Evolutionary conservation across 208 protist genomes (phyloP), one percentile per base, ranked within the genome.

Genomic region (Kentomonas sorsogonicus): DNA sequence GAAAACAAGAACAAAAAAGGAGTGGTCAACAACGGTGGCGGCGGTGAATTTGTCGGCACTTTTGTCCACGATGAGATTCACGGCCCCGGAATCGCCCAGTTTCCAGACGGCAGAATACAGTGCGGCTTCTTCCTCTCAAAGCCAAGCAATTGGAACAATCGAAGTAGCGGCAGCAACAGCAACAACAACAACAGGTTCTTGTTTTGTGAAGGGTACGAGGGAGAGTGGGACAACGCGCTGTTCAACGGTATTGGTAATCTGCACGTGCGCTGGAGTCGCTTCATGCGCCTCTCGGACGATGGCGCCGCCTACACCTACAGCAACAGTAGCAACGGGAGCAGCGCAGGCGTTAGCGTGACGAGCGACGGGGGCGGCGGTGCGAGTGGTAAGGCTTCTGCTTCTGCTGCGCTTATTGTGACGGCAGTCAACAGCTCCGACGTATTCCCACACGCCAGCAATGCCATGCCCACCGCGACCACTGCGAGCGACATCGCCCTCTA

Each of bases 201-300:
- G 6, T 80, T 95, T 53, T 60, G 85, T 1, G 80, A 91, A 36
- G 89, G 89, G 33, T 95, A 95, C 67, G 79, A 86, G 33, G 89
- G 89, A 9, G 89, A 92, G 63, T 95, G 89, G 86, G 77, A 93
- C 62, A 78, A 80, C 1, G 30, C 40, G 27, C 43, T 40, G 25
- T 77, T 93, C 52, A 73, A 91, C 56, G 89, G 89, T 43, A 70
- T 93, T 26, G 85, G 89, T 6, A 69, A 61, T 23, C 46, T 93
- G 20, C 67, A 55, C 11, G 48, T 86, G 2, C 61, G 66, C 6
- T 86, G 15, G 69, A 74, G n/a, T 72, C 65, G 9, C 15, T 84
- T 77, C 53, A 63, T 76, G 10, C 38, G n/a, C n/a, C n/a, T n/a
- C n/a, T n/a, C n/a, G n/a, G n/a, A n/a, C n/a, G n/a, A n/a, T n/a